These are phyloP conservation scores for Arabidopsis suecica DNA, from an alignment of 345 rosid species.

Conservation along the genomic window DNA sequence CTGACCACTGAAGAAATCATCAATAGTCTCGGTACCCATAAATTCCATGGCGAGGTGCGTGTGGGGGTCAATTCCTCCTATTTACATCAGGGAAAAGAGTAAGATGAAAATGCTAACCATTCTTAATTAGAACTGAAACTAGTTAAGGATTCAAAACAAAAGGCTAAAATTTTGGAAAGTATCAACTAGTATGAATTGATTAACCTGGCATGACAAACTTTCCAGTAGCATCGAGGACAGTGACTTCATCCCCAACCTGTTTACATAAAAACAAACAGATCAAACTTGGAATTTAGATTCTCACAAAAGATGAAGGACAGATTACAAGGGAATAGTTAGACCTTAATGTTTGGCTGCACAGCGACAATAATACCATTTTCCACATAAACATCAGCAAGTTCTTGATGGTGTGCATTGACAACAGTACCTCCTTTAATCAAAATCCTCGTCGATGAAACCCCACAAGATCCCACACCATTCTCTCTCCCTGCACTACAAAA, in stretches of 20 bases:
- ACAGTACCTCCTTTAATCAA: slow-evolving; percentile 90
- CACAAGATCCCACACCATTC: slow-evolving; percentile 53
- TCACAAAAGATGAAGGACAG: background rate
- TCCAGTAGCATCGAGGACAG: slow-evolving; percentile 87
- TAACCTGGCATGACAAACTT: slow-evolving; percentile 97
- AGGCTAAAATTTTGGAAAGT: background rate
- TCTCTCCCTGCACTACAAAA: slow-evolving; percentile 64
- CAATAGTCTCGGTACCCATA: slow-evolving; percentile 77
- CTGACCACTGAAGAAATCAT: slow-evolving; percentile 97
- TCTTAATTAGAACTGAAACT: no score
- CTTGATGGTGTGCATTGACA: slow-evolving; percentile 84
- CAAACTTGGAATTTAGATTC: background rate
- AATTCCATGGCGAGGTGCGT: slow-evolving; percentile 84
- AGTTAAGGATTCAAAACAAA: background rate
- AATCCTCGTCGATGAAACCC: slow-evolving; percentile 62
- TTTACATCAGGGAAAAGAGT: slow-evolving; percentile 10
- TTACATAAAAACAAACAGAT: slow-evolving; percentile 24
- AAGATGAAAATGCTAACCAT: background rate
- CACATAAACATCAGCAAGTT: slow-evolving; percentile 86
- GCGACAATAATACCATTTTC: slow-evolving; percentile 79
- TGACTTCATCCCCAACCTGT: slow-evolving; percentile 90
- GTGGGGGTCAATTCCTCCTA: slow-evolving; percentile 98
- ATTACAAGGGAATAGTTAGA: slow-evolving; percentile 22
- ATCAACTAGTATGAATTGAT: slow-evolving; percentile 4
- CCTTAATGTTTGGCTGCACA: slow-evolving; percentile 76